phyloP scores from a whole-genome alignment of 2,329 filamentous ascomycete species.

The Xylariaceae sp. region DNA sequence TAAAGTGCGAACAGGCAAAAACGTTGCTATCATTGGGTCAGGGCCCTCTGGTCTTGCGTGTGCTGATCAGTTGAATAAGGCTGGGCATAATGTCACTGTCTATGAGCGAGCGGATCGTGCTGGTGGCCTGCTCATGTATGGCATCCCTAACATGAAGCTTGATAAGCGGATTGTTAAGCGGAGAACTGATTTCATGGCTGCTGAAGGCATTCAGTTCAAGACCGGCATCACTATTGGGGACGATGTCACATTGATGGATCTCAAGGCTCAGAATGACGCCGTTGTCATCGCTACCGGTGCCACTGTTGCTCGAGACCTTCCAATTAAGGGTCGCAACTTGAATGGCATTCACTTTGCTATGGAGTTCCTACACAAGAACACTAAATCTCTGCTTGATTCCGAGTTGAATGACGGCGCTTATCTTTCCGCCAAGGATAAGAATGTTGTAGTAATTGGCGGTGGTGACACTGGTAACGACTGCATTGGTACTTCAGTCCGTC shows the following conservation, averaged over 20 bases:
- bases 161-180: slow-evolving; percentile 98
- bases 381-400: slow-evolving; percentile 94
- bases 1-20: slow-evolving; percentile 83
- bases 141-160: slow-evolving; percentile 99
- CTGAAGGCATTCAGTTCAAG: slow-evolving; percentile 84
- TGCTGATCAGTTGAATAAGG: slow-evolving; percentile 93
- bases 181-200: slow-evolving; percentile 91
- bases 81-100: slow-evolving; percentile 85
- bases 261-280: slow-evolving; percentile 77
- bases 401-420: slow-evolving; percentile 82
- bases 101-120: slow-evolving; percentile 92
- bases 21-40: slow-evolving; percentile 85
- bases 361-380: slow-evolving; percentile 97
- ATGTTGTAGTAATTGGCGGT: slow-evolving; percentile 95
- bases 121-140: slow-evolving; percentile 95
- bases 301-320: slow-evolving; percentile 89
- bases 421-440: slow-evolving; percentile 93
- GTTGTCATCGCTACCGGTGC: slow-evolving; percentile 92
- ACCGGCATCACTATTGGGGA: slow-evolving; percentile 80
- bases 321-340: slow-evolving; percentile 85
- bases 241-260: slow-evolving; percentile 71
- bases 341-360: slow-evolving; percentile 95
- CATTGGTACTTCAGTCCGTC: slow-evolving; percentile 93
- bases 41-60: slow-evolving; percentile 88
- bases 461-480: slow-evolving; percentile 98